These are phyloP conservation scores for Leishmania major DNA, from an alignment of 208 protist genomes.

Conservation along the genomic window DNA sequence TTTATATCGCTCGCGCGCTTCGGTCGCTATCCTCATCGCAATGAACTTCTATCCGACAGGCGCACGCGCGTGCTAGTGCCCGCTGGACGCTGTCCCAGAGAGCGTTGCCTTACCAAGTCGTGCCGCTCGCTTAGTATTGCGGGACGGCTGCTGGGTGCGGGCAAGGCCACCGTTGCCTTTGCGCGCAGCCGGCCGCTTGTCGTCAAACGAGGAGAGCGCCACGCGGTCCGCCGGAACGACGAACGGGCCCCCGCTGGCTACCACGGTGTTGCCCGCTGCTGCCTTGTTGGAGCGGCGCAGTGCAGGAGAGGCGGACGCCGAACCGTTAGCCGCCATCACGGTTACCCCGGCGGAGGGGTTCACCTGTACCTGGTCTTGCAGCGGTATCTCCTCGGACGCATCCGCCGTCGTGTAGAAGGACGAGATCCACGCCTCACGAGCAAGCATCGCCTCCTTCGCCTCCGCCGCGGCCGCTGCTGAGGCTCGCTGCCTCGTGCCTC, in stretches of 20 bases:
- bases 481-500: neutral
- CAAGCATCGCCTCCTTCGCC: constrained; percentile 5
- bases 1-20: neutral
- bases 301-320: neutral
- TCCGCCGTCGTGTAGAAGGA: constrained; percentile 29
- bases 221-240: constrained; percentile 41
- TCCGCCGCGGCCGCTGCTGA: neutral
- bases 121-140: neutral
- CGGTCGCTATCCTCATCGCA: neutral
- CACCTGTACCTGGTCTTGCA: constrained; percentile 41
- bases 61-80: neutral
- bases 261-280: constrained; percentile 6
- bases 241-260: constrained; percentile 66
- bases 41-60: neutral
- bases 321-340: constrained; percentile 13
- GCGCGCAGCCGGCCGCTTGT: constrained; percentile 13
- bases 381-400: constrained; percentile 16
- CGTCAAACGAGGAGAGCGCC: constrained; percentile 26
- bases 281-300: constrained; percentile 13
- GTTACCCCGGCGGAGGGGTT: constrained; percentile 33
- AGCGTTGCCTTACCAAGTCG: constrained; percentile 1
- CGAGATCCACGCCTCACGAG: constrained; percentile 27
- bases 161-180: constrained; percentile 11
- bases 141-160: neutral
- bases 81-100: neutral